These are phyloP conservation scores for Saccharomycopsis sp. DNA, from an alignment of 805 yeast genomes.

Conservation along the genomic window DNA sequence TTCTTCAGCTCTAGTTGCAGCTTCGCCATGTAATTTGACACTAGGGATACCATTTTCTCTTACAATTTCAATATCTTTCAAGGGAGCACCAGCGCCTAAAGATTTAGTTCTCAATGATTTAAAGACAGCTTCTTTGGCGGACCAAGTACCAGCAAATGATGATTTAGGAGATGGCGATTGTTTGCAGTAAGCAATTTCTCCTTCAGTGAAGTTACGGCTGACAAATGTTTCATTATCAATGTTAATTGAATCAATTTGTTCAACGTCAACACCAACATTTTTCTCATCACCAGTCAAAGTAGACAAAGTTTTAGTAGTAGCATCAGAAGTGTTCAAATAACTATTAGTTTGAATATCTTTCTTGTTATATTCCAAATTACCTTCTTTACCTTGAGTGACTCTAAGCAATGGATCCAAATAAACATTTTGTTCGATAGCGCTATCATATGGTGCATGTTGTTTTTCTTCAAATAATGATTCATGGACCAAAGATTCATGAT, in stretches of 20 bases:
- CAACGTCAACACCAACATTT: slow-evolving; percentile 96
- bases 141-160: slow-evolving; percentile 96
- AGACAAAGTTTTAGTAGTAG: slow-evolving; percentile 23
- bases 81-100: slow-evolving; percentile 91
- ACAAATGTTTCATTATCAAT: slow-evolving; percentile 84
- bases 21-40: slow-evolving; percentile 71
- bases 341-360: slow-evolving; percentile 43
- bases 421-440: slow-evolving; percentile 80
- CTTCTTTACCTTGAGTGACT: slow-evolving; percentile 37
- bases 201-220: slow-evolving; percentile 82
- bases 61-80: slow-evolving; percentile 82
- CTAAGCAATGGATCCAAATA: slow-evolving; percentile 95
- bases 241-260: slow-evolving; percentile 74
- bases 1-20: slow-evolving; percentile 61
- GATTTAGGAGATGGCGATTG: slow-evolving; percentile 74
- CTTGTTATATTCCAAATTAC: slow-evolving; percentile 40
- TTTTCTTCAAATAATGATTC: slow-evolving; percentile 90
- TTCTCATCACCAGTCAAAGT: slow-evolving; percentile 28
- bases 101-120: slow-evolving; percentile 86
- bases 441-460: slow-evolving; percentile 87
- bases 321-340: slow-evolving; percentile 17
- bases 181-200: slow-evolving; percentile 73
- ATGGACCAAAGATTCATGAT: slow-evolving; percentile 89
- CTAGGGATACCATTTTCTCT: slow-evolving; percentile 76
- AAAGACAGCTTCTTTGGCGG: slow-evolving; percentile 98